These are phyloP conservation scores for Cymbomonas tetramitiformis DNA, from an alignment of 139 green algal genomes.

Conservation along the genomic window DNA sequence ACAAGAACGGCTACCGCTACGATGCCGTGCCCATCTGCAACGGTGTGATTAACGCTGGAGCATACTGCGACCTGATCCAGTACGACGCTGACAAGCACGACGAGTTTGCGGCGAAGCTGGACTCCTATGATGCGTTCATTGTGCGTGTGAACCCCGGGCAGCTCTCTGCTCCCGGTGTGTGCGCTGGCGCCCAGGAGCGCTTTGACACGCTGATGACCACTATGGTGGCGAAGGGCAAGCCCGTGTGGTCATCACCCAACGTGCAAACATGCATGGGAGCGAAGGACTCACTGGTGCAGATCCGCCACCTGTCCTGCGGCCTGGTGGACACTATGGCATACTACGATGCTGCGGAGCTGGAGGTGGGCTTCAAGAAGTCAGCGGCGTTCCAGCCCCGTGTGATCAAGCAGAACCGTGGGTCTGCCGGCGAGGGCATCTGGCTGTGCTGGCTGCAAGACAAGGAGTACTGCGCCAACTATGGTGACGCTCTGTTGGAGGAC, in stretches of 20 bases:
- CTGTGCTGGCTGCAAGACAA: constrained; percentile 7
- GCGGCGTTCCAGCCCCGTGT: constrained; percentile 13
- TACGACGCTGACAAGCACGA: constrained; percentile 21
- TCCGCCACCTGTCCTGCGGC: constrained; percentile 19
- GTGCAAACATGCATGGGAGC: constrained; percentile 18
- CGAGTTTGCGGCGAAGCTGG: not conserved
- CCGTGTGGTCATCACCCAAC: constrained; percentile 3
- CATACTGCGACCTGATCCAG: constrained; percentile 4
- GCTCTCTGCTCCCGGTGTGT: not conserved
- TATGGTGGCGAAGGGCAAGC: not conserved
- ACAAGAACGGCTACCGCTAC: constrained; percentile 13
- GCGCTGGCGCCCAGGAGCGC: not conserved
- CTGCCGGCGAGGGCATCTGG: constrained; percentile 29
- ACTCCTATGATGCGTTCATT: constrained; percentile 15
- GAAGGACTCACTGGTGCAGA: constrained; percentile 25
- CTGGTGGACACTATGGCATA: constrained; percentile 29
- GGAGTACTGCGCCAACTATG: not conserved
- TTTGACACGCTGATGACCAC: constrained; percentile 7
- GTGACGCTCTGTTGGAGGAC: too few relatives aligned
- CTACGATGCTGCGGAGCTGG: constrained; percentile 20
- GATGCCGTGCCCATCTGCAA: constrained; percentile 31
- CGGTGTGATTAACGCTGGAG: constrained; percentile 21
- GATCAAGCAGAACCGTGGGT: constrained; percentile 32
- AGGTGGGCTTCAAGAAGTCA: constrained; percentile 20
- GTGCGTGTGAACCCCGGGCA: constrained; percentile 24